Evolutionary conservation across 495 filamentous ascomycete genomes (phyloP).

Genomic region (Tuber magnatum): DNA sequence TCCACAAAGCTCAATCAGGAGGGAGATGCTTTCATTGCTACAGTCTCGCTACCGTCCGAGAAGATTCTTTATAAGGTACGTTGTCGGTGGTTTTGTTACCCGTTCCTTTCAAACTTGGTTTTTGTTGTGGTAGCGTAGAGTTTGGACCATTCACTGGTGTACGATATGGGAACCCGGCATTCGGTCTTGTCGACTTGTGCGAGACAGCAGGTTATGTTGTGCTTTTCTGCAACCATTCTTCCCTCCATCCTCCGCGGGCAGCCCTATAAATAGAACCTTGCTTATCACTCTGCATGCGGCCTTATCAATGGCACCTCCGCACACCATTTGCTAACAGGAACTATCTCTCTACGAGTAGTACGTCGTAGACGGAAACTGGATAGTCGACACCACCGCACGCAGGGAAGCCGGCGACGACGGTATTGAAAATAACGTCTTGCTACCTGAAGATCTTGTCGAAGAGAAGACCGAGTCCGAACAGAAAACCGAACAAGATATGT

Average conservation of each 20-base stretch:
- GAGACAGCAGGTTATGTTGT: background rate
- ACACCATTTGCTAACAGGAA: slow-evolving; percentile 16
- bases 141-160: background rate
- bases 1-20: slow-evolving; percentile 72
- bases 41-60: slow-evolving; percentile 60
- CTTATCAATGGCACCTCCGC: background rate
- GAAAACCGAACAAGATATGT: slow-evolving; percentile 37
- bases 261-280: background rate
- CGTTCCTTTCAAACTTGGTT: background rate
- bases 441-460: slow-evolving; percentile 60
- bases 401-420: slow-evolving; percentile 65
- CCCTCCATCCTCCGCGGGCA: background rate
- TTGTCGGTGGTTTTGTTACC: slow-evolving; percentile 3
- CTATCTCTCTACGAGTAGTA: slow-evolving; percentile 49
- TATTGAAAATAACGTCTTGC: slow-evolving; percentile 86
- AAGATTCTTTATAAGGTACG: slow-evolving; percentile 69
- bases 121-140: background rate
- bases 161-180: background rate
- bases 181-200: background rate
- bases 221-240: background rate
- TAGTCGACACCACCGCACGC: slow-evolving; percentile 66
- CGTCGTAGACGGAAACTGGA: slow-evolving; percentile 87
- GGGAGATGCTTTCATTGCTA: slow-evolving; percentile 63
- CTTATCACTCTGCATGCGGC: background rate
- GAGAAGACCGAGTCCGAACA: slow-evolving; percentile 42